Evolutionary conservation across 2,329 filamentous ascomycete species (phyloP).

Genomic region (Pseudogymnoascus sp.): DNA sequence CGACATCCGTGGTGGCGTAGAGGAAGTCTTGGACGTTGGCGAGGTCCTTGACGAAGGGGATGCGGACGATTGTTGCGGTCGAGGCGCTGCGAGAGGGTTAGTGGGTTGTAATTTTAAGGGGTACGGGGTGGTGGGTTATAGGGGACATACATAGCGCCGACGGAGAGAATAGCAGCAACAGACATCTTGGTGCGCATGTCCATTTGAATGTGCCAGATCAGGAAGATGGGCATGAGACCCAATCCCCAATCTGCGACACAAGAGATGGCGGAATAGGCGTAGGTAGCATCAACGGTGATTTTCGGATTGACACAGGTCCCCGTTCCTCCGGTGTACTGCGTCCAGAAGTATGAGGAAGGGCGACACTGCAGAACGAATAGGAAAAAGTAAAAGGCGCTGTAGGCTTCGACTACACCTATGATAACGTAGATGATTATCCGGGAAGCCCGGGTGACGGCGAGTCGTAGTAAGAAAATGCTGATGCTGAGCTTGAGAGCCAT

Average conservation of each 20-base stretch:
- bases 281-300: slow-evolving; percentile 32
- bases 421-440: slow-evolving; percentile 32
- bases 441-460: slow-evolving; percentile 30
- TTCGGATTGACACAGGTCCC: slow-evolving; percentile 32
- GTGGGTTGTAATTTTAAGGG: not conserved
- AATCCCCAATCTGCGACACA: slow-evolving; percentile 38
- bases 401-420: slow-evolving; percentile 30
- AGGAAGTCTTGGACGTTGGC: slow-evolving; percentile 34
- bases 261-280: slow-evolving; percentile 36
- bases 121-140: not conserved
- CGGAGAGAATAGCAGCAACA: slow-evolving; percentile 26
- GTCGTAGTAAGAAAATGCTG: slow-evolving; percentile 36
- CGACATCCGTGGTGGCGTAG: slow-evolving; percentile 38
- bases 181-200: slow-evolving; percentile 35
- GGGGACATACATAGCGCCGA: slow-evolving; percentile 36
- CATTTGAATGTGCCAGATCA: slow-evolving; percentile 39
- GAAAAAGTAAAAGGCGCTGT: slow-evolving; percentile 34
- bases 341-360: slow-evolving; percentile 37
- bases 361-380: slow-evolving; percentile 36
- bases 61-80: slow-evolving; percentile 39
- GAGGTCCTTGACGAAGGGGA: slow-evolving; percentile 36
- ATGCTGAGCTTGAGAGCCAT: slow-evolving; percentile 36
- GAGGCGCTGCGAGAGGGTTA: slow-evolving; percentile 30
- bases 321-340: slow-evolving; percentile 28
- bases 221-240: slow-evolving; percentile 36